Conservation (phyloP, 345 rosid genomes). For the Mangifera indica region DNA sequence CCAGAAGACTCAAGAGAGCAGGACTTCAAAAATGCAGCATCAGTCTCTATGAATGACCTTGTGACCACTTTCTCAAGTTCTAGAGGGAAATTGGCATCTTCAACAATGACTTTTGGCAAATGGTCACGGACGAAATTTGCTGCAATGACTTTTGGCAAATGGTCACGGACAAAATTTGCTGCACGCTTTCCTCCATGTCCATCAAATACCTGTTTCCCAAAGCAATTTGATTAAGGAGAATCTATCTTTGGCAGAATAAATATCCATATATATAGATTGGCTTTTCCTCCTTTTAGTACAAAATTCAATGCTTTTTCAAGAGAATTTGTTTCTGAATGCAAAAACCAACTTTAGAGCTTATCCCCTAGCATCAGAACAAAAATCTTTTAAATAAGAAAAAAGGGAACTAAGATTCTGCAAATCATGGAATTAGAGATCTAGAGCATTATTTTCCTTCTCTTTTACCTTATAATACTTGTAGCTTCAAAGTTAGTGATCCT, state of each 20-base stretch:
- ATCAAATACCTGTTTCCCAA: slow-evolving; percentile 63
- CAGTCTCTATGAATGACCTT: slow-evolving; percentile 72
- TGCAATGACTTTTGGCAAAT: slow-evolving; percentile 75
- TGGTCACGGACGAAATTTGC: too few relatives aligned
- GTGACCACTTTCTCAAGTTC: slow-evolving; percentile 65
- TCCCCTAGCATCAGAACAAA: not conserved
- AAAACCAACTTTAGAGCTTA: not conserved
- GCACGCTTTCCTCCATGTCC: slow-evolving; percentile 90
- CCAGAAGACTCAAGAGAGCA: slow-evolving; percentile 69
- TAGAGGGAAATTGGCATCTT: slow-evolving; percentile 72
- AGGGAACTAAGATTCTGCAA: not conserved
- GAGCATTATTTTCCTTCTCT: not conserved
- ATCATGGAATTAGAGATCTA: not conserved
- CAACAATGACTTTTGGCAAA: slow-evolving; percentile 71
- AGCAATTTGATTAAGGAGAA: not conserved
- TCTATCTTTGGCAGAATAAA: not conserved
- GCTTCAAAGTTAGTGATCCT: not conserved
- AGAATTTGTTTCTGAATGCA: not conserved
- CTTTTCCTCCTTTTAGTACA: not conserved
- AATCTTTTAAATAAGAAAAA: not conserved
- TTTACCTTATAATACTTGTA: not conserved
- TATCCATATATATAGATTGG: not conserved
- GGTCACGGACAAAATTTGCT: slow-evolving; percentile 66
- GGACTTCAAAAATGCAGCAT: slow-evolving; percentile 59
- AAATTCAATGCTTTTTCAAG: not conserved